These are phyloP conservation scores for Ilyonectria destructans DNA, from an alignment of 2,329 filamentous ascomycete genomes.

Conservation along the genomic window DNA sequence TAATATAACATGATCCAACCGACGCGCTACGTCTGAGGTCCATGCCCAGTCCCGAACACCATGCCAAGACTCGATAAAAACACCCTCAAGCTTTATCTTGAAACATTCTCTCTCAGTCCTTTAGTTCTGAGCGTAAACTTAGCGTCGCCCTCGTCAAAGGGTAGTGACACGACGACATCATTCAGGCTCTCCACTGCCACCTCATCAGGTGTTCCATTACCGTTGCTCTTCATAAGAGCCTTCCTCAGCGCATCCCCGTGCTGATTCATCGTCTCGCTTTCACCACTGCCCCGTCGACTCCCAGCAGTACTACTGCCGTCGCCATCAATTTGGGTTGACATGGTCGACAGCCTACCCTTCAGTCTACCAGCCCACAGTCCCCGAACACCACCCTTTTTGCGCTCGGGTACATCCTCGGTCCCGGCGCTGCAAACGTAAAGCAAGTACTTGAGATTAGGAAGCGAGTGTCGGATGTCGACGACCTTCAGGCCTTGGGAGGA, in stretches of 20 bases:
- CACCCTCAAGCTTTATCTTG: constrained; percentile 29
- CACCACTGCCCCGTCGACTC: constrained; percentile 62
- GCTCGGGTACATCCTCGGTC: constrained; percentile 73
- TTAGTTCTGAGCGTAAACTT: constrained; percentile 71
- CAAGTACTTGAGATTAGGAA: constrained; percentile 95
- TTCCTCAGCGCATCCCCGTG: constrained; percentile 61
- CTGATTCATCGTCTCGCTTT: constrained; percentile 59
- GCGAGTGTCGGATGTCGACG: constrained; percentile 90
- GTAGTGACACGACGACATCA: constrained; percentile 55
- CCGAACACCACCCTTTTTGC: constrained; percentile 74
- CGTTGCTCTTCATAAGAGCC: constrained; percentile 52
- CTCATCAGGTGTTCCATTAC: constrained; percentile 36
- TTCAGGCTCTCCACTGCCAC: constrained; percentile 36
- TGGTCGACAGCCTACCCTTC: constrained; percentile 54
- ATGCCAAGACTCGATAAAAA: background rate
- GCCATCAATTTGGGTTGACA: constrained; percentile 53
- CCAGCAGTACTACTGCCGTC: constrained; percentile 58
- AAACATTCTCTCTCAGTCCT: constrained; percentile 68
- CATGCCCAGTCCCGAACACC: background rate
- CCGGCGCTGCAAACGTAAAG: constrained; percentile 92
- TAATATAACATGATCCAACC: background rate
- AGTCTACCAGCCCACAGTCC: constrained; percentile 70
- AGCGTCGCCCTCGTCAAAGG: constrained; percentile 63
- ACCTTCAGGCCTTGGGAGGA: constrained; percentile 81
- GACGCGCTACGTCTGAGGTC: background rate